Evolutionary conservation across 257 asterid genomes (phyloP).

Genomic region (Salvia hispanica): DNA sequence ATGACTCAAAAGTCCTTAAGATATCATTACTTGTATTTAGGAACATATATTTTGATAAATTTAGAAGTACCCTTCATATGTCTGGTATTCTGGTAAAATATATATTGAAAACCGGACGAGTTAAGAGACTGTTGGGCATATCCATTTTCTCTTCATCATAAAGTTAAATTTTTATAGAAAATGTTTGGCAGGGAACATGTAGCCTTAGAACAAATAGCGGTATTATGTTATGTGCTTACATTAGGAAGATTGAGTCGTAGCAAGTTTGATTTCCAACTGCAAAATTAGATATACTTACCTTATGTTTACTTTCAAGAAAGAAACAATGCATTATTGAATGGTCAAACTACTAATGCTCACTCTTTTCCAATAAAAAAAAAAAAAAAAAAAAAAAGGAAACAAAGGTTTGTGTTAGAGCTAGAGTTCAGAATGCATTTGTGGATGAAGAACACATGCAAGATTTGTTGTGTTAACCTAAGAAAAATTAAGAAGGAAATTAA

Average conservation of each 20-base stretch:
- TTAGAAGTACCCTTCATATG: constrained; percentile 64
- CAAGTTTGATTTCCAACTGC: constrained; percentile 92
- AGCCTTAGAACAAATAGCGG: neutral
- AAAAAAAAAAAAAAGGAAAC: no score
- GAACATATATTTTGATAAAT: neutral
- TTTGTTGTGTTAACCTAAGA: no score
- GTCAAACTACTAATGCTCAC: no score
- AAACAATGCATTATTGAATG: no score
- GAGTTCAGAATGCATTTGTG: no score
- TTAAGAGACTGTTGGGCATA: no score
- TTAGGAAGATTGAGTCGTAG: constrained; percentile 85
- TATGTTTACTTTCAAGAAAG: no score
- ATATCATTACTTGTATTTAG: neutral
- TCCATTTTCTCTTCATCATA: constrained; percentile 94
- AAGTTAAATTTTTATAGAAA: neutral
- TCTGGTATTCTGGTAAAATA: constrained; percentile 61
- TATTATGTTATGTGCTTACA: constrained; percentile 46
- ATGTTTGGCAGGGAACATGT: no score
- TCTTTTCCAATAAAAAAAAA: no score
- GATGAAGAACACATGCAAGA: no score
- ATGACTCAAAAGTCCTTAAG: constrained; percentile 1
- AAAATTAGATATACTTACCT: constrained; percentile 23
- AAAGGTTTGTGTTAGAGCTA: no score
- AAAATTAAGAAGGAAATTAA: neutral
- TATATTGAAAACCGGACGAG: constrained; percentile 72